These are phyloP conservation scores for Sugiyamaella pinicola DNA, from an alignment of 1,139 yeast genomes.

Conservation along the genomic window DNA sequence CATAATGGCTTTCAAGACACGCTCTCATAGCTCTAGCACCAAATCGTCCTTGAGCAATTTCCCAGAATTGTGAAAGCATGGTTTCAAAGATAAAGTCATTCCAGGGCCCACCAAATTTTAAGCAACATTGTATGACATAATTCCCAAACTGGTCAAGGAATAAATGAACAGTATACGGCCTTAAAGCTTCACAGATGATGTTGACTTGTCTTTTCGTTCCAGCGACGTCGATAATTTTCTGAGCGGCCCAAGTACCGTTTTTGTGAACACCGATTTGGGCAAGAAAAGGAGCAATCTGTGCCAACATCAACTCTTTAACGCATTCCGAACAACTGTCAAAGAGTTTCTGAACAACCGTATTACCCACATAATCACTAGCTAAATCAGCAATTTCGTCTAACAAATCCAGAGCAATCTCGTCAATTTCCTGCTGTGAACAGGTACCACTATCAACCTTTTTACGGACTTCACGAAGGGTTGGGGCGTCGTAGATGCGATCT, in stretches of 20 bases:
- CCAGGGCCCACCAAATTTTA: slow-evolving; percentile 85
- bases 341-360: slow-evolving; percentile 90
- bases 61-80: slow-evolving; percentile 75
- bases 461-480: slow-evolving; percentile 65
- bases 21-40: slow-evolving; percentile 97
- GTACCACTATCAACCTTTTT: slow-evolving; percentile 52
- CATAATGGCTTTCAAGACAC: slow-evolving; percentile 75
- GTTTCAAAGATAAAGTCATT: slow-evolving; percentile 89
- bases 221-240: slow-evolving; percentile 83
- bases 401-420: slow-evolving; percentile 83
- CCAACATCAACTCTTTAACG: slow-evolving; percentile 78
- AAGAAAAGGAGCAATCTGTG: slow-evolving; percentile 73
- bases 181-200: slow-evolving; percentile 67
- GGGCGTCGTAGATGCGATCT: slow-evolving; percentile 78
- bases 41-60: slow-evolving; percentile 83
- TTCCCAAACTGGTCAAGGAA: slow-evolving; percentile 97
- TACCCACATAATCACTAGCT: slow-evolving; percentile 91
- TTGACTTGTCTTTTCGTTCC: slow-evolving; percentile 67
- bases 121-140: slow-evolving; percentile 91
- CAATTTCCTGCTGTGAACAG: slow-evolving; percentile 59
- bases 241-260: slow-evolving; percentile 99
- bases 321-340: slow-evolving; percentile 72
- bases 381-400: slow-evolving; percentile 87
- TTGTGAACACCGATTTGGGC: slow-evolving; percentile 95
- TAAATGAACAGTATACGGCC: slow-evolving; percentile 81